Evolutionary conservation across 495 filamentous ascomycete species (phyloP).

Genomic region (Daldinia childiae): DNA sequence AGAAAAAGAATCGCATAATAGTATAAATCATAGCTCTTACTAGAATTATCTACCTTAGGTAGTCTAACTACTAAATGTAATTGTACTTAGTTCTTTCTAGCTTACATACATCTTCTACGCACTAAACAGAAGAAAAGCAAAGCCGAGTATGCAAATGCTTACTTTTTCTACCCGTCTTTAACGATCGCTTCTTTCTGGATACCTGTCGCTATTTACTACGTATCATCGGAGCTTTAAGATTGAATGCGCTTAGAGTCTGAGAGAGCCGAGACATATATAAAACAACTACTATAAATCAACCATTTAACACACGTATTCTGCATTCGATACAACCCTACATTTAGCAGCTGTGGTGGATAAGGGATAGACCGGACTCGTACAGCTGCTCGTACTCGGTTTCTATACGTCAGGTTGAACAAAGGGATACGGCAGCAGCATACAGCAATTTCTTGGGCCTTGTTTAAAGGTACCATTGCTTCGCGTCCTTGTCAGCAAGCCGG

Average conservation of each 20-base stretch:
- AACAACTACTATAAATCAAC: neutral
- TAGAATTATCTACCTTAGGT: too few species aligned
- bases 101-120: neutral
- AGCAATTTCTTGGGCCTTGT: constrained; percentile 13
- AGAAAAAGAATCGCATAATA: too few species aligned
- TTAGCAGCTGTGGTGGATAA: neutral
- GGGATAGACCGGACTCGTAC: neutral
- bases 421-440: constrained; percentile 9
- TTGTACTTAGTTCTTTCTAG: neutral
- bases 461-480: constrained; percentile 16
- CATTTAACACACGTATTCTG: neutral
- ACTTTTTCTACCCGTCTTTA: neutral
- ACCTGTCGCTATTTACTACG: neutral
- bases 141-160: neutral
- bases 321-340: neutral
- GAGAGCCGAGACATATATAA: constrained; percentile 4
- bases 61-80: neutral
- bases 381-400: constrained; percentile 1
- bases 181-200: neutral
- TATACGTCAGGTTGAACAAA: constrained; percentile 13
- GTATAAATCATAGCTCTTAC: neutral
- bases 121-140: neutral
- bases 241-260: neutral
- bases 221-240: neutral
- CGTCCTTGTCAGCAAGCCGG: constrained; percentile 18